These are phyloP conservation scores for Ascochyta pisi DNA, from an alignment of 2,329 filamentous ascomycete genomes.

Conservation along the genomic window DNA sequence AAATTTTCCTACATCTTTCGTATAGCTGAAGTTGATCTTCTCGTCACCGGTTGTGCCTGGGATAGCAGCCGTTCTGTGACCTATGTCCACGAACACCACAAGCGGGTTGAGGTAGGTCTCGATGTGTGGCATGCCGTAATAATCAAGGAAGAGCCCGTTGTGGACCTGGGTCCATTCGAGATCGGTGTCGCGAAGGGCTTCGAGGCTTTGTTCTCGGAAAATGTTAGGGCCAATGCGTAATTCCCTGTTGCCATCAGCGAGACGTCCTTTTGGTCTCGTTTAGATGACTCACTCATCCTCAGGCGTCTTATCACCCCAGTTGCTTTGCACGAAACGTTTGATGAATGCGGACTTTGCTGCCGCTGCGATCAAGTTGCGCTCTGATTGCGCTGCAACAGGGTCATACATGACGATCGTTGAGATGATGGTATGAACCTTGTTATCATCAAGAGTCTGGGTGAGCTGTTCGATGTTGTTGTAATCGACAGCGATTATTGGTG, in stretches of 20 bases:
- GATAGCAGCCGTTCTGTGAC: conserved; percentile 22
- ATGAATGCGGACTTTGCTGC: conserved; percentile 15
- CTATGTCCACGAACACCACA: conserved; percentile 24
- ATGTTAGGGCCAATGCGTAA: conserved; percentile 13
- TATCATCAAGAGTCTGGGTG: conserved; percentile 38
- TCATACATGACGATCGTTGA: conserved; percentile 50
- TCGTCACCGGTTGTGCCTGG: conserved; percentile 26
- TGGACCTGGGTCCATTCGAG: conserved; percentile 38
- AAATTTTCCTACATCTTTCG: conserved; percentile 27
- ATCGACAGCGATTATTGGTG: conserved; percentile 34
- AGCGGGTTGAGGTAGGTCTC: conserved; percentile 24
- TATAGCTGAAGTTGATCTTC: conserved; percentile 24
- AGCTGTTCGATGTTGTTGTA: conserved; percentile 44
- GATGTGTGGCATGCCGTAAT: conserved; percentile 37
- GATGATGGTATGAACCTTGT: conserved; percentile 56
- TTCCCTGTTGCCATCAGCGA: conserved; percentile 10
- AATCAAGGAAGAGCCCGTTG: conserved; percentile 42
- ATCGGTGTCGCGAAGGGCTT: conserved; percentile 25
- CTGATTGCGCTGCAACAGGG: conserved; percentile 27
- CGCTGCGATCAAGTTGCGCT: conserved; percentile 22
- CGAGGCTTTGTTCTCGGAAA: conserved; percentile 14
- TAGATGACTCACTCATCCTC: no score
- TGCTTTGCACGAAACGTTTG: conserved; percentile 26
- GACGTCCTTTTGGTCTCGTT: no score
- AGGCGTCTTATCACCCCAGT: conserved; percentile 21